Conservation (phyloP, 2,329 filamentous ascomycete genomes). For the Penicillium polonicum region DNA sequence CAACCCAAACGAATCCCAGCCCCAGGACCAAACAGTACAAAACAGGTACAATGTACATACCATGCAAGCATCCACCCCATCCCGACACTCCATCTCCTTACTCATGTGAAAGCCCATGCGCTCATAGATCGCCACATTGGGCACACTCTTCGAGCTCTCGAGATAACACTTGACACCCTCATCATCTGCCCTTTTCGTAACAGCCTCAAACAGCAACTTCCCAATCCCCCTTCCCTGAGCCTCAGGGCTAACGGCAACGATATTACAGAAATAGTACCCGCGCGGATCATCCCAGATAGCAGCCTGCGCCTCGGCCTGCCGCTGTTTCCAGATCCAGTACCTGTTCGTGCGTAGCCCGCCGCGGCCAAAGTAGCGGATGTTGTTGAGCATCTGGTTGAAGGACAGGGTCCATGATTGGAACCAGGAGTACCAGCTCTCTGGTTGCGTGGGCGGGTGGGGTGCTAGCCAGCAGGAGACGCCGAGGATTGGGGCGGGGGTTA, state of each 20-base stretch:
- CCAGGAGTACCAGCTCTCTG: conserved; percentile 64
- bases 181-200: conserved; percentile 63
- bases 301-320: conserved; percentile 63
- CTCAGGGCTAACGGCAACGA: conserved; percentile 68
- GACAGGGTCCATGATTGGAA: conserved; percentile 63
- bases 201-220: conserved; percentile 61
- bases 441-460: conserved; percentile 51
- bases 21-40: background rate
- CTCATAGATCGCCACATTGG: conserved; percentile 71
- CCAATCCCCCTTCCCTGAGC: conserved; percentile 67
- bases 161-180: conserved; percentile 67
- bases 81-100: conserved; percentile 66
- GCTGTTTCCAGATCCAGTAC: conserved; percentile 74
- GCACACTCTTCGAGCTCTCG: conserved; percentile 66
- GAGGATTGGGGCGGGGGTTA: conserved; percentile 51
- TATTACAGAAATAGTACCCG: conserved; percentile 78
- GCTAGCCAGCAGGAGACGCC: conserved; percentile 75
- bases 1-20: background rate
- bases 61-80: conserved; percentile 57
- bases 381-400: conserved; percentile 63
- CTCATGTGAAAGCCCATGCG: conserved; percentile 66
- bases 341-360: conserved; percentile 66
- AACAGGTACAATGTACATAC: conserved; percentile 31
- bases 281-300: conserved; percentile 62
- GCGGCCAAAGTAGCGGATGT: conserved; percentile 61